Evolutionary conservation across 2,329 filamentous ascomycete species (phyloP).

Genomic region (Sordariomycetes sp.): DNA sequence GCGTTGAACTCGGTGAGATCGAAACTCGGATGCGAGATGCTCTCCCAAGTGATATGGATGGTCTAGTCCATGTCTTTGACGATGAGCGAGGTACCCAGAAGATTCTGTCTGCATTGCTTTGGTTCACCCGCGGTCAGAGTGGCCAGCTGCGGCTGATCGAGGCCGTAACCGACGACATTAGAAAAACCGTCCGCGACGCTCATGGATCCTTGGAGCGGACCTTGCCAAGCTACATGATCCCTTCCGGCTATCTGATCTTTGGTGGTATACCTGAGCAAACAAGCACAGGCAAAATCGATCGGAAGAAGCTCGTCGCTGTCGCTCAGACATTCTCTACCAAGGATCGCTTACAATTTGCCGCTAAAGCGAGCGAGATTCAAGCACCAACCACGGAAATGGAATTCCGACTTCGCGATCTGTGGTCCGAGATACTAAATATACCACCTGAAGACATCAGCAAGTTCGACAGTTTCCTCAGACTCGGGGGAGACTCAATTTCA

Average conservation of each 20-base stretch:
- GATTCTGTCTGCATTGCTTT: background rate
- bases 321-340: no score
- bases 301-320: constrained; percentile 2
- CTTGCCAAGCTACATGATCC: constrained; percentile 6
- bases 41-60: constrained; percentile 1
- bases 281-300: constrained; percentile 6
- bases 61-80: constrained; percentile 2
- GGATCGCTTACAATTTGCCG: no score
- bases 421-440: background rate
- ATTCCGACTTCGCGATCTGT: background rate
- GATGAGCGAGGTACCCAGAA: no score
- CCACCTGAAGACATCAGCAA: no score
- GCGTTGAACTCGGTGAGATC: constrained; percentile 11
- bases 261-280: constrained; percentile 6
- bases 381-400: constrained; percentile 5
- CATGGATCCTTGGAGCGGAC: background rate
- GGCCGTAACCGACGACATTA: background rate
- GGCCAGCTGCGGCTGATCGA: no score
- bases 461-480: no score
- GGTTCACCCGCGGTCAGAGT: background rate
- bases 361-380: no score
- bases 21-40: constrained; percentile 5
- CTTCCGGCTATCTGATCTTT: constrained; percentile 7
- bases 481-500: no score
- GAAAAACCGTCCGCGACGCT: background rate